Evolutionary conservation across 2,329 filamentous ascomycete genomes (phyloP).

Genomic region (Aspergillus ochraceus): DNA sequence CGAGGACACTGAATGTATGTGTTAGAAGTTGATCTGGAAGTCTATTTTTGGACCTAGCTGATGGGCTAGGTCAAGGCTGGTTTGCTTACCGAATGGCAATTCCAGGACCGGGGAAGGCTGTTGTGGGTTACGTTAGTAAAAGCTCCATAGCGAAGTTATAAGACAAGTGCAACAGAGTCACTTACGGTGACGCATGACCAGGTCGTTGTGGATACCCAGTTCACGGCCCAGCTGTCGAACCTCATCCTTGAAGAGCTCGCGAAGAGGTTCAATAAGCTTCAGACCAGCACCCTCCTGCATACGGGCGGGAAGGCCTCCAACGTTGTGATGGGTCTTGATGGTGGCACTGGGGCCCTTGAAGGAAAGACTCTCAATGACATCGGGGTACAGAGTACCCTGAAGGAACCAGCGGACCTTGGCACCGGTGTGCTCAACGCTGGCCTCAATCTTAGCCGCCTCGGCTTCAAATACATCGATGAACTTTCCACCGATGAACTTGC

Average conservation of each 20-base stretch:
- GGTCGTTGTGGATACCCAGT: slow-evolving; percentile 69
- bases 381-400: slow-evolving; percentile 81
- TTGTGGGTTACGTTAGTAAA: neutral
- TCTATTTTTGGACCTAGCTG: neutral
- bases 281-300: slow-evolving; percentile 52
- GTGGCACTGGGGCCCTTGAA: slow-evolving; percentile 71
- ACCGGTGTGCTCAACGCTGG: slow-evolving; percentile 64
- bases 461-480: slow-evolving; percentile 84
- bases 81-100: slow-evolving; percentile 63
- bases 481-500: slow-evolving; percentile 83
- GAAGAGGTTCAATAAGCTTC: slow-evolving; percentile 69
- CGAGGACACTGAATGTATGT: slow-evolving; percentile 57
- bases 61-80: neutral
- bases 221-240: slow-evolving; percentile 69
- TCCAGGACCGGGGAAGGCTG: slow-evolving; percentile 60
- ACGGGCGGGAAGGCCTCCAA: slow-evolving; percentile 36
- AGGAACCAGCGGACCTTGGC: slow-evolving; percentile 83
- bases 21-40: neutral
- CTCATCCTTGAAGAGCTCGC: slow-evolving; percentile 83
- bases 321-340: slow-evolving; percentile 69
- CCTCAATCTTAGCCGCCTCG: slow-evolving; percentile 73
- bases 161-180: slow-evolving; percentile 48
- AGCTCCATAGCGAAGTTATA: neutral
- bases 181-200: slow-evolving; percentile 71
- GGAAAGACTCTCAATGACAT: slow-evolving; percentile 69